Base-by-base conservation (phyloP, 139 green algal species). In the Chlorella sp. region DNA sequence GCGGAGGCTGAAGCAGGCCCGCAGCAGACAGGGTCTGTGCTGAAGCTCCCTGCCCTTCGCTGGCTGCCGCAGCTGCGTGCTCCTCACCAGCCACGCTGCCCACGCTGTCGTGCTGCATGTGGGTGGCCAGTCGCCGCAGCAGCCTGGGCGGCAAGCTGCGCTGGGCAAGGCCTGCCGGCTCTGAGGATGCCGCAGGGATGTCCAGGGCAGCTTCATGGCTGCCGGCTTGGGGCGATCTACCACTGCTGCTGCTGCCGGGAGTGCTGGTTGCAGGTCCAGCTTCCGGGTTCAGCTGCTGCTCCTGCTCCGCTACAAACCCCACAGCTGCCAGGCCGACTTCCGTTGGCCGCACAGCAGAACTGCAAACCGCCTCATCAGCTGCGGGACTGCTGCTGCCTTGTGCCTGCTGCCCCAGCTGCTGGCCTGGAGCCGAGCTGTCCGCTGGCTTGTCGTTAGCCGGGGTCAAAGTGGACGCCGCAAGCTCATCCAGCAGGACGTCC, bases 101-200 rank as follows among this genome's bases (percentile, higher is more conserved):
- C 38, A 75, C 69, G 38, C 69, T 75, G 69, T 75, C 69, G 36
- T 75, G 69, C 69, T 75, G 38, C 38, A 56, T 57, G 69, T 18
- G 69, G 26, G 69, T 41, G 11, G 69, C 69, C 25, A 75, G 38
- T 25, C 69, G 69, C 5, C 30, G 38, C 25, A 75, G 69, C 69
- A 57, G 38, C 32, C 67, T 74, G 32, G 67, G 16, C 18, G 16
- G 67, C 15, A 44, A 17, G 36, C 34, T n/a, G 12, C 30, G 28
- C 26, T 69, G 63, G 63, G 28, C 63, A 20, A 21, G 26, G 63
- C 12, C 15, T 4, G 9, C 51, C 15, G 51, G 9, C 51, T 60
- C n/a, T n/a, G n/a, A n/a, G n/a, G n/a, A n/a, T n/a, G n/a, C n/a
- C n/a, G n/a, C n/a, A n/a, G n/a, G n/a, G n/a, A n/a, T n/a, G n/a